Evolutionary conservation across 2,329 filamentous ascomycete species (phyloP).

Genomic region (Apiospora saccharicola): DNA sequence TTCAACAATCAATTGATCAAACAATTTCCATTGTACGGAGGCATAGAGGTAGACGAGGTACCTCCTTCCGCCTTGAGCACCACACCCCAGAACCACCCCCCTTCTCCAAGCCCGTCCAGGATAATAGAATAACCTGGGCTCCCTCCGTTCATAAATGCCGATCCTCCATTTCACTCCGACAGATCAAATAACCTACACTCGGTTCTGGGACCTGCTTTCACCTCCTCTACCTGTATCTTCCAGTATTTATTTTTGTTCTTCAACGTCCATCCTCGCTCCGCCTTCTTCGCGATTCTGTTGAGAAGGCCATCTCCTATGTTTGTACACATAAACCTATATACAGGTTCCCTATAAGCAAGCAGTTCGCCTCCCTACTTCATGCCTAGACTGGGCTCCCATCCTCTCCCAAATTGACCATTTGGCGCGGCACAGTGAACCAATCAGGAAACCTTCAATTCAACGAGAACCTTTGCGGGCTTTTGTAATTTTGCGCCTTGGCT

Average conservation of each 20-base stretch:
- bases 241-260: neutral
- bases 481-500: neutral
- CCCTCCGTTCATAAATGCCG: neutral
- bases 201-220: neutral
- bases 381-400: neutral
- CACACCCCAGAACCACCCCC: neutral
- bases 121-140: neutral
- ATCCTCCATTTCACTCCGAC: neutral
- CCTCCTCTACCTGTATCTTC: neutral
- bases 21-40: neutral
- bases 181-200: neutral
- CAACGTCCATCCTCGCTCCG: neutral
- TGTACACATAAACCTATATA: neutral
- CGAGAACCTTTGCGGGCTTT: conserved; percentile 10
- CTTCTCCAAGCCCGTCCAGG: neutral
- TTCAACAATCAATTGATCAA: neutral
- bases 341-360: neutral
- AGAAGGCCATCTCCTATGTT: neutral
- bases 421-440: neutral
- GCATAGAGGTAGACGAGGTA: neutral
- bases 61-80: conserved; percentile 16
- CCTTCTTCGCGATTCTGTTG: neutral
- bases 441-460: neutral
- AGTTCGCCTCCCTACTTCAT: neutral
- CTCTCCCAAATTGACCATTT: neutral